Conservation (phyloP, 2,329 filamentous ascomycete genomes). For the Cercospora beticola region DNA sequence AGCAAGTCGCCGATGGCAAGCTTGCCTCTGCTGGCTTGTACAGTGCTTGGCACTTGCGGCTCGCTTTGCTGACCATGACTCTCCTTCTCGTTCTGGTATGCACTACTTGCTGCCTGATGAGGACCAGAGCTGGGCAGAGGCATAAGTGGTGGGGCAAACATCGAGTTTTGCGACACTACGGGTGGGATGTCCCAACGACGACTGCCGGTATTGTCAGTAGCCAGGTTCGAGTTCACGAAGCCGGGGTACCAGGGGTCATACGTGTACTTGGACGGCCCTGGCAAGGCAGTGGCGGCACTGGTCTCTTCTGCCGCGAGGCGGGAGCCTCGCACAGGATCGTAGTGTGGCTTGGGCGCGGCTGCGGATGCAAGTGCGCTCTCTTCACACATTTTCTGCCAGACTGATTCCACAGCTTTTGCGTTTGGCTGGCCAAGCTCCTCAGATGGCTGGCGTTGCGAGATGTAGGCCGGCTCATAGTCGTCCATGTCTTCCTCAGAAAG, state of each 20-base stretch:
- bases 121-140: not conserved
- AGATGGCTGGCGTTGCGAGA: constrained; percentile 18
- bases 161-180: not conserved
- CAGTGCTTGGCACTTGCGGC: not conserved
- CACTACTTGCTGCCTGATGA: not conserved
- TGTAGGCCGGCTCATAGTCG: constrained; percentile 2
- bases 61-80: not conserved
- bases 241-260: constrained; percentile 19
- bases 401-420: not conserved
- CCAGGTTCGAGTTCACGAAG: constrained; percentile 12
- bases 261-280: constrained; percentile 19
- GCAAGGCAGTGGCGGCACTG: not conserved
- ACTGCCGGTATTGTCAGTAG: constrained; percentile 26
- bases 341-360: constrained; percentile 20
- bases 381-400: not conserved
- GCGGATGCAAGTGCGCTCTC: not conserved
- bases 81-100: not conserved
- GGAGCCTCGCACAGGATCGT: constrained; percentile 33
- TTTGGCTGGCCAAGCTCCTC: constrained; percentile 18
- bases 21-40: constrained; percentile 2
- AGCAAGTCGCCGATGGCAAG: constrained; percentile 4
- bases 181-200: constrained; percentile 29
- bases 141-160: not conserved
- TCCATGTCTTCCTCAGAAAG: constrained; percentile 9
- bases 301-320: constrained; percentile 15